Evolutionary conservation across 352 stramenopile genomes (phyloP), one percentile per base, ranked within the genome.

Genomic region (Phytophthora niederhauseri): DNA sequence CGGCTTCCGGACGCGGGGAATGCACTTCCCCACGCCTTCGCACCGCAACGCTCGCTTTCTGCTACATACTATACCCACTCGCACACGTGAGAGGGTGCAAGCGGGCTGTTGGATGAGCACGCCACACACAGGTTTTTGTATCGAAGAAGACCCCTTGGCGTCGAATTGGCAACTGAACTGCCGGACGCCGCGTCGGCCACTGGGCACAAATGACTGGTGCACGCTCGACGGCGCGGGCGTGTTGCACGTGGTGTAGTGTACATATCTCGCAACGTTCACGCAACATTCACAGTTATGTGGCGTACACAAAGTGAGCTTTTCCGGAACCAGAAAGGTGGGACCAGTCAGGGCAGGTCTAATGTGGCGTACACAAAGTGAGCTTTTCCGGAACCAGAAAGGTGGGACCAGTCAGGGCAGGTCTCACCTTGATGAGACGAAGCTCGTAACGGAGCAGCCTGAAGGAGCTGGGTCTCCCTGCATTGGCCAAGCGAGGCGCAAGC

Each of bases 21-120:
- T 70, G 68, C 73, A 82, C 69, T 79, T 68, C 59, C 70, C 54
- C 24, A n/a, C 54, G 50, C 45, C 38, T 72, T 76, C 45, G 14
- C 57, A 75, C 49, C 74, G 31, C 72, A 70, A 38, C 28, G 22
- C 48, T 89, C 72, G 62, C 60, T 93, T 66, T 93, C 54, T 76
- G 85, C 82, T 82, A 24, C 82, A 91, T 84, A 90, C 82, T 91
- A 93, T 90, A 89, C 85, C 82, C 81, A 88, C 72, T 75, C 66
- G 74, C 81, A 75, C 82, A 92, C 66, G 49, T 66, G 11, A 43
- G 41, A 72, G 60, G 53, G 71, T 73, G 69, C 72, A 54, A 75
- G 70, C 75, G 82, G 74, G 82, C 78, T 93, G 85, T 91, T 91
- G 82, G 77, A 85, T 87, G 82, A 85, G 85, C 85, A 80, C 24